Base-by-base conservation (phyloP, 2,329 filamentous ascomycete genomes). In the Stemphylium lycopersici region DNA sequence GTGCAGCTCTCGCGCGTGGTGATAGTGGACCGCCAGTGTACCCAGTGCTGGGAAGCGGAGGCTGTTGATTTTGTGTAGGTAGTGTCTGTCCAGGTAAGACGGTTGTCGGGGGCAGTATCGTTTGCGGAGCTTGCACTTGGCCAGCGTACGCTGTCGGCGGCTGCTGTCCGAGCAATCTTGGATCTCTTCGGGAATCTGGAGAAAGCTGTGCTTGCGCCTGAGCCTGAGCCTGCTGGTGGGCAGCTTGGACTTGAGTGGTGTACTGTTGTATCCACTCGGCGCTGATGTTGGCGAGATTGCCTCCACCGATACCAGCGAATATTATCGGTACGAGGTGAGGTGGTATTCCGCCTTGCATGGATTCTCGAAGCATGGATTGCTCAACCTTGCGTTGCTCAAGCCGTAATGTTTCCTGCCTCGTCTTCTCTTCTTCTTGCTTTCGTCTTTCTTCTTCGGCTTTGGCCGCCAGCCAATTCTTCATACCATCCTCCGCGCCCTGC, bases 391-490 rank as follows among this genome's bases (percentile, higher is more conserved):
- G 79, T 61, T 82, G 80, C 66, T 83, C 81, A 40, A 82, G 70
- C 56, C 75, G 70, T 42, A 80, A 68, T 15, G 72, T 73, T 63
- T 82, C 80, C 65, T 83, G 81, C 56, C 77, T 76, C 43, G 80
- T 82, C 70, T 76, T 80, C 61, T 83, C 80, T 65, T 83, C 80
- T 67, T 83, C 81, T 71, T 82, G 80, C 70, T 78, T 80, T 53
- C 79, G 75, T 69, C 76, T 79, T 56, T 83, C 81, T 67, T 83
- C 81, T 67, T 83, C 81, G 13, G 79, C 76, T 68, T 81, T 83
- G 16, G 80, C 78, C 10, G 73, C 69, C 18, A 83, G 71, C 79
- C 80, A 83, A 49, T 79, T 79, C 55, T 80, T 78, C 77, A 81
- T 81, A 16, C 78, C 77, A 46, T 83, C 81, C 59, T 83, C 81